Conservation (phyloP, 1,284 basidiomycete species). For the Cerioporus squamosus region DNA sequence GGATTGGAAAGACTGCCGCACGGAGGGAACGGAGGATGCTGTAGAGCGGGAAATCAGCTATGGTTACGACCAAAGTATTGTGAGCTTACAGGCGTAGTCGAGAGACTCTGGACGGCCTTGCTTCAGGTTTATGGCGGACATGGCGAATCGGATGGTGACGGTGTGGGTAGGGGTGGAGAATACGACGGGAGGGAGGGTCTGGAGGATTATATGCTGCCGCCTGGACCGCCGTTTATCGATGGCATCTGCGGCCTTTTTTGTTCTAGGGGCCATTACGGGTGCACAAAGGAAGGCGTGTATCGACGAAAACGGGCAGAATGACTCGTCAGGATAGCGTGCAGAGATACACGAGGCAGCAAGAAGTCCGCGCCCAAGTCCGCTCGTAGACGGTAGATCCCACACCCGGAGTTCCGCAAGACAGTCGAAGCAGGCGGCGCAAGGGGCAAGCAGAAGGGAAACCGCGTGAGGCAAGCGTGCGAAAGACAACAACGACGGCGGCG, state of each 20-base stretch:
- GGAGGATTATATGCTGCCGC: constrained; percentile 1
- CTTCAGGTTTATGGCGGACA: not conserved
- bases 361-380: not conserved
- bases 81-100: not conserved
- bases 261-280: not conserved
- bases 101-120: not conserved
- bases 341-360: constrained; percentile 2
- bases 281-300: not conserved
- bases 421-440: no score
- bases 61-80: no score
- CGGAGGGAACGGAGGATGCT: no score
- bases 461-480: no score
- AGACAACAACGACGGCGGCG: not conserved
- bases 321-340: not conserved
- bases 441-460: no score
- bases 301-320: constrained; percentile 1
- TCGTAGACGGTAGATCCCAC: not conserved
- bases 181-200: constrained; percentile 1
- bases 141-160: constrained; percentile 1
- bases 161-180: not conserved
- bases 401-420: no score
- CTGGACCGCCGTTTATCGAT: not conserved
- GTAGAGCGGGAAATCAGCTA: no score
- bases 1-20: no score
- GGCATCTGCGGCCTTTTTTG: not conserved